Base-by-base conservation (phyloP, 2,329 filamentous ascomycete species). In the Fusarium pseudocircinatum region DNA sequence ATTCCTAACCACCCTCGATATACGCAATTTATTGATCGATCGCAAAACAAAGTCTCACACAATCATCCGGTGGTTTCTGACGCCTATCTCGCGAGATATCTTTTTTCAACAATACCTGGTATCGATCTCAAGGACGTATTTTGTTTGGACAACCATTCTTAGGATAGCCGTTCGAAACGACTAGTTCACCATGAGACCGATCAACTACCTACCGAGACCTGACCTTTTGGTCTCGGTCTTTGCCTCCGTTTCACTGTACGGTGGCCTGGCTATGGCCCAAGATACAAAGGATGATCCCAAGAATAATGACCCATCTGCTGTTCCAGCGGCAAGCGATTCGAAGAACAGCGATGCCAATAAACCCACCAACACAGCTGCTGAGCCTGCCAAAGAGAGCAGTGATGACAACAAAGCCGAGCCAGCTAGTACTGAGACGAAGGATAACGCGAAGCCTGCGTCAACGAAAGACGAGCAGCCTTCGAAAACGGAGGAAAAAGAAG, bases 181-280 rank as follows among this genome's bases (percentile, higher is more conserved):
- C 37, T 39, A 56, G 44, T 46, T 49, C 67, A 77, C 18, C 24
- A 81, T 81, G 80, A 70, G 77, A 61, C 79, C 78, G 15, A 58
- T 71, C 67, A 78, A 74, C 54, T 78, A 74, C 47, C 56, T 81
- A 16, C 74, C 78, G 37, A 67, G 63, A 63, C 70, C 76, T 22
- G 73, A 74, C 66, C 67, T 78, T 50, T 60, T 81, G 67, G 63
- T 82, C 60, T 74, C 79, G 34, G 72, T 75, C 26, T 47, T 82
- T 24, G 67, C 72, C 26, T 75, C 79, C 12, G 44, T 79, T 42
- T 74, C 79, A 22, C 56, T 83, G 15, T 77, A 82, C 42, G 75
- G 79, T 50, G 66, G 75, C 24, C 70, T 82, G 18, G 79, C 64
- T n/a, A 71, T 79, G 61, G 83, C 83, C n/a, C 81, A 82, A 68